phyloP scores from a whole-genome alignment of 1,284 basidiomycete genomes.

The Trichosporon ovoides region DNA sequence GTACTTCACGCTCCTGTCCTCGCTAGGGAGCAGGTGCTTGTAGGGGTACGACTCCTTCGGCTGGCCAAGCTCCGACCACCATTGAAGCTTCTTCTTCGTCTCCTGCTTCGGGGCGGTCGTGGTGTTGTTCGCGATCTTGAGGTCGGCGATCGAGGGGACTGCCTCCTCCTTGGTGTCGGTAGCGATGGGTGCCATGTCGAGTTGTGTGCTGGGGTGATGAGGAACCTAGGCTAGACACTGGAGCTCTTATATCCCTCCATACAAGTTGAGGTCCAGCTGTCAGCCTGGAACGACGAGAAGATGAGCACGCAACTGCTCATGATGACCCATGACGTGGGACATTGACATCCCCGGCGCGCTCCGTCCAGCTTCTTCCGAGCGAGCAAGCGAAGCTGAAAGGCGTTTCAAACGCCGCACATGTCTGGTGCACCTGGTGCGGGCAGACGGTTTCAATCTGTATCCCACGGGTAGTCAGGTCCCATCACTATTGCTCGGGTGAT shows the following conservation, averaged over 20 bases:
- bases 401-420: no score
- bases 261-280: background rate
- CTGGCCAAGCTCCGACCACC: slow-evolving; percentile 14
- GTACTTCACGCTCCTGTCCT: slow-evolving; percentile 12
- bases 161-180: slow-evolving; percentile 1
- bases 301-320: background rate
- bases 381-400: no score
- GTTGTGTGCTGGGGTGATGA: no score
- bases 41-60: slow-evolving; percentile 16
- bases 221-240: no score
- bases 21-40: slow-evolving; percentile 10
- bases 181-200: slow-evolving; percentile 9
- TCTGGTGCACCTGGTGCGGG: no score
- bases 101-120: background rate
- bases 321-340: background rate
- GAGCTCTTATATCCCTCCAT: background rate
- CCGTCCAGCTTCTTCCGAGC: no score
- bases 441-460: no score
- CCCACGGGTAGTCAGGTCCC: background rate
- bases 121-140: slow-evolving; percentile 1
- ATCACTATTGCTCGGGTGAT: background rate
- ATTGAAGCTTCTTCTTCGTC: slow-evolving; percentile 2
- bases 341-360: no score
- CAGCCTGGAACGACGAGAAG: background rate
- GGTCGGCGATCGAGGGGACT: background rate